Evolutionary conservation across 805 yeast genomes (phyloP), one percentile per base, ranked within the genome.

Genomic region (Debaryomyces hansenii): DNA sequence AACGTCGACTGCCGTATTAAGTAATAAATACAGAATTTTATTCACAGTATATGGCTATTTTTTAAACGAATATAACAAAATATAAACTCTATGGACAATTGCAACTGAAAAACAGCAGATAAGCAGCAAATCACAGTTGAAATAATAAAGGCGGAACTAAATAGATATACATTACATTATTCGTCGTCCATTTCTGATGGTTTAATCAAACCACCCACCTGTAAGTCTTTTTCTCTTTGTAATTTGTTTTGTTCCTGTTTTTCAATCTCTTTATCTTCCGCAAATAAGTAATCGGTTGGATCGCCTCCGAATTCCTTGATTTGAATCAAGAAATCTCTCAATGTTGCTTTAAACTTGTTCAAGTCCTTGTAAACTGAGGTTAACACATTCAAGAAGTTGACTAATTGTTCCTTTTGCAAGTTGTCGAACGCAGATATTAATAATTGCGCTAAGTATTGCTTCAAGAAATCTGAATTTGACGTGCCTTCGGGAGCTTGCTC

Each of bases 231-330:
- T 67, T 89, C 92, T 60, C 84, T 85, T 57, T 88, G 92, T 49
- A 77, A 63, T 62, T 77, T 80, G 53, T 75, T 78, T 63, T 83
- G 84, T 65, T 88, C 96, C 51, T 75, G 67, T 49, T 82, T 66
- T 64, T 89, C 96, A 42, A 74, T 74, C 66, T 90, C 96, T 62
- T 84, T 87, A 62, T 92, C 99, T 61, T 94, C 98, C 9, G 95
- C 96, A 69, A 85, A 92, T 64, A 92, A 75, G 64, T 94, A 94
- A 64, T 91, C 97, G 18, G 96, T 90, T 46, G 96, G 84, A 64
- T 89, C 96, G 27, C 98, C 98, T 49, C 98, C 99, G 61, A 80
- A 82, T 69, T 92, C 96, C 70, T 90, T 91, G 66, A 92, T 88
- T 73, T 94, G 98, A 37, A 94, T 95, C 64, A 94, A 78, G 80